These are phyloP conservation scores for Tephrocybe sp. DNA, from an alignment of 768 basidiomycete species.

Conservation along the genomic window DNA sequence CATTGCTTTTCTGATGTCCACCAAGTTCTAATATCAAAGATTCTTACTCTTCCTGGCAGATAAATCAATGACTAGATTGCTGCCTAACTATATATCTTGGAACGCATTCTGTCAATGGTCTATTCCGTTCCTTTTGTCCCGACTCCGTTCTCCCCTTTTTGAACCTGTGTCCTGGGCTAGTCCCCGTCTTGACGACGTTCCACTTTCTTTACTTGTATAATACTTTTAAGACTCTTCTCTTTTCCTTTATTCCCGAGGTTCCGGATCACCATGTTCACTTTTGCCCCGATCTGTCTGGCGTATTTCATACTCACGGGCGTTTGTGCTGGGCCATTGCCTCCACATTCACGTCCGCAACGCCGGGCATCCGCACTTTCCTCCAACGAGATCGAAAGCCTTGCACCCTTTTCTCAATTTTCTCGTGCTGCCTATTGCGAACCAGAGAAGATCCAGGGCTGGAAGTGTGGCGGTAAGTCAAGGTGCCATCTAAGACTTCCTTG, in stretches of 20 bases:
- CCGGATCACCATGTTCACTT: slow-evolving; percentile 8
- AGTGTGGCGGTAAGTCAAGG: slow-evolving; percentile 25
- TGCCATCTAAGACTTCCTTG: not conserved
- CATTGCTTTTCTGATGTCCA: too few relatives aligned
- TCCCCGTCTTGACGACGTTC: slow-evolving; percentile 7
- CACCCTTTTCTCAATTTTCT: slow-evolving; percentile 33
- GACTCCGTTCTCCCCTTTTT: not conserved
- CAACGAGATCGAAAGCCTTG: slow-evolving; percentile 9
- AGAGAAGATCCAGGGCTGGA: slow-evolving; percentile 26
- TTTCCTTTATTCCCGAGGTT: not conserved
- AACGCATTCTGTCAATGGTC: not conserved
- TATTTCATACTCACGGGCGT: slow-evolving; percentile 9
- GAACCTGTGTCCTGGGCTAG: slow-evolving; percentile 3
- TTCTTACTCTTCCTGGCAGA: not conserved
- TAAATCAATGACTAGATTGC: too few relatives aligned
- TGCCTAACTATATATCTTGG: not conserved
- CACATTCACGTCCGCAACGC: not conserved
- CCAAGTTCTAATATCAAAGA: not conserved
- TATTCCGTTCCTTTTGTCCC: not conserved
- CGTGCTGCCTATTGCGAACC: slow-evolving; percentile 33
- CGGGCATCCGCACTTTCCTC: slow-evolving; percentile 10
- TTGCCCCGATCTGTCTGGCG: not conserved
- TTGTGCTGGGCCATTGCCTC: slow-evolving; percentile 11
- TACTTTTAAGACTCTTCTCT: not conserved
- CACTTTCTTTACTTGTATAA: not conserved